Conservation (phyloP, 2,329 filamentous ascomycete species). For the Fusarium chuoi region DNA sequence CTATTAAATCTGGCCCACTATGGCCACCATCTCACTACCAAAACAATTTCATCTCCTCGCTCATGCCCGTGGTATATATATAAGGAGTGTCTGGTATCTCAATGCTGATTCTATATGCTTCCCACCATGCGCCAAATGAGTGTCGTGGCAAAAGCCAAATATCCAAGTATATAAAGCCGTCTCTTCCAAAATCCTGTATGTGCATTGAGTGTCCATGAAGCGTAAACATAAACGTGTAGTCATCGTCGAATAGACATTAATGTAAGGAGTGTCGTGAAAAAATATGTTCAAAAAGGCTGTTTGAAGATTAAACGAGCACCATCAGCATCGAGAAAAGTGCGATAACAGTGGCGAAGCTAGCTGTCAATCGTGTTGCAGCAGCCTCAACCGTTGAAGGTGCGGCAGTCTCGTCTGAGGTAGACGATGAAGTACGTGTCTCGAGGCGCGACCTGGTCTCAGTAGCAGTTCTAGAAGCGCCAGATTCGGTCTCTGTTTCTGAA, state of each 20-base stretch:
- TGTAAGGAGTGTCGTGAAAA: slow-evolving; percentile 42
- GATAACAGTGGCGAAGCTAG: slow-evolving; percentile 29
- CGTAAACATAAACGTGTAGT: slow-evolving; percentile 29
- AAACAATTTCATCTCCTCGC: not conserved
- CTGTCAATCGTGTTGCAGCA: slow-evolving; percentile 32
- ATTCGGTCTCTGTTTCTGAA: not conserved
- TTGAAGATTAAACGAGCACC: slow-evolving; percentile 36
- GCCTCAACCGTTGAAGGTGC: slow-evolving; percentile 32
- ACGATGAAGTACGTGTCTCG: slow-evolving; percentile 35
- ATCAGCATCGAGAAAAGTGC: slow-evolving; percentile 36
- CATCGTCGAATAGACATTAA: slow-evolving; percentile 35
- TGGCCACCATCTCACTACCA: not conserved
- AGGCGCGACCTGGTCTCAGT: slow-evolving; percentile 26
- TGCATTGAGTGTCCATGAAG: slow-evolving; percentile 35
- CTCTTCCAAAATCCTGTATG: not conserved
- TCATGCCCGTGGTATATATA: slow-evolving; percentile 12
- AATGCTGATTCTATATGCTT: slow-evolving; percentile 31
- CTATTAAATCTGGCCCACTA: slow-evolving; percentile 14
- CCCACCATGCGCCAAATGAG: slow-evolving; percentile 40
- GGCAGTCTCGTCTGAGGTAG: slow-evolving; percentile 12
- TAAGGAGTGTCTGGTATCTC: slow-evolving; percentile 44
- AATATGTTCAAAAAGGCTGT: not conserved
- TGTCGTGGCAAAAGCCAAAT: slow-evolving; percentile 33
- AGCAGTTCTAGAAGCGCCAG: not conserved
- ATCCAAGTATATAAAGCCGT: slow-evolving; percentile 14